Percentiles rank a stretch among this genome's conserved stretches.
These are phyloP conservation scores for Ilyonectria destructans DNA, from an alignment of 2,329 filamentous ascomycete genomes.

Conservation along the genomic window DNA sequence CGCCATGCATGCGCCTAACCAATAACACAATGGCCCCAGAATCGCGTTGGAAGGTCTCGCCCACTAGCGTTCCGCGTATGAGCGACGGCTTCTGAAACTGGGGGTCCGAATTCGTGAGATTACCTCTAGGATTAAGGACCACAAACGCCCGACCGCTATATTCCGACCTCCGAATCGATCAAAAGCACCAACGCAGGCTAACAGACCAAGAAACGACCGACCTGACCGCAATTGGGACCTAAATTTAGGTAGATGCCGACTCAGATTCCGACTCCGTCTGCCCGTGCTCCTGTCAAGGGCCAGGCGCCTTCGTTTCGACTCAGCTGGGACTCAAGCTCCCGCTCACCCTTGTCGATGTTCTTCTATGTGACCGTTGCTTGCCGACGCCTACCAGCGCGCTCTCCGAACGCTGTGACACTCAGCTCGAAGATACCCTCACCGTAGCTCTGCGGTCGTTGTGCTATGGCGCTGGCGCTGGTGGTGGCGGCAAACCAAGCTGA, in stretches of 20 bases:
- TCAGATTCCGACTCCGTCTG: neutral
- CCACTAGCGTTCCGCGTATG: constrained; percentile 8
- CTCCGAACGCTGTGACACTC: neutral
- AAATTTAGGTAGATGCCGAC: neutral
- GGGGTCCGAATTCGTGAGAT: neutral
- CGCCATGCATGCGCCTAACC: neutral
- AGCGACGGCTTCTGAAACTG: constrained; percentile 21
- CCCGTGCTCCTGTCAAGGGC: neutral
- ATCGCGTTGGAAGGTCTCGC: neutral
- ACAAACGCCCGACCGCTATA: neutral
- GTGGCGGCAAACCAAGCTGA: neutral
- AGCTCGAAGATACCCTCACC: neutral
- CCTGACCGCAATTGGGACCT: neutral
- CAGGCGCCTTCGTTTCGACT: neutral
- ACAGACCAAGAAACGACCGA: neutral
- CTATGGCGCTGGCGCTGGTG: neutral
- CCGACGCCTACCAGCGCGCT: neutral
- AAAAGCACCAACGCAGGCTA: neutral
- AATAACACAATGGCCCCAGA: neutral
- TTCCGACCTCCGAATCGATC: constrained; percentile 3
- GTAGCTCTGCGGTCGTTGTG: neutral
- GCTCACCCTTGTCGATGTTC: neutral
- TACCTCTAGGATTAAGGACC: neutral
- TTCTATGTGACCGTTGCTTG: neutral
- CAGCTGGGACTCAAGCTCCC: neutral